Base-by-base conservation (phyloP, 371 early-diverging fungal genomes). In the Nosema bombycis region DNA sequence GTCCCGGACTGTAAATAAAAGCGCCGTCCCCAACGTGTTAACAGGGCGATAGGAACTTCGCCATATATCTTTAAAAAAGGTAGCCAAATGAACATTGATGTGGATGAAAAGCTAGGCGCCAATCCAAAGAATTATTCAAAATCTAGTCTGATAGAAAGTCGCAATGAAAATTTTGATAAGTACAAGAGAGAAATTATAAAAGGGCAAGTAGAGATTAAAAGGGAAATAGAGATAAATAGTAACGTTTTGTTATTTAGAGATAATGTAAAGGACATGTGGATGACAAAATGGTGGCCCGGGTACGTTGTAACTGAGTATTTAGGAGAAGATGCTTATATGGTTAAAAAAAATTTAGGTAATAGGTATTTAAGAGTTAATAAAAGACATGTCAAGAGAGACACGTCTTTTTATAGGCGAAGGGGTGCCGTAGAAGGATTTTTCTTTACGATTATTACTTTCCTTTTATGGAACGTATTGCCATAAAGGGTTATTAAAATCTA, bases 1-100 rank as follows among this genome's bases (percentile, higher is more conserved):
- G n/a, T n/a, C n/a, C n/a, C n/a, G n/a, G n/a, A n/a, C n/a, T n/a
- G n/a, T n/a, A n/a, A n/a, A n/a, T n/a, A n/a, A n/a, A n/a, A n/a
- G n/a, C n/a, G n/a, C n/a, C n/a, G n/a, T n/a, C n/a, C n/a, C n/a
- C n/a, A n/a, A n/a, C n/a, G n/a, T n/a, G n/a, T 24, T 34, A 14
- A 73, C 12, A 18, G 73, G 26, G 73, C 73, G 2, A 72, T 73
- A 58, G 73, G 73, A 18, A 73, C 73, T 2, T 73, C 73, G 12
- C 73, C 73, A 30, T 73, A 29, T 29, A 69, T 73, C 30, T 64
- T 28, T 10, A 64, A 15, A 64, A 3, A 64, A 10, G 18, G 32
- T 4, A 18, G 6, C 18, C 46, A 46, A 18, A 46, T 10, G 18
- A 18, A 46, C 10, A 46, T 46, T 46, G 46, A 18, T 10, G 46